Conservation (phyloP, 2,329 filamentous ascomycete species). For the Sphaerulina populicola region DNA sequence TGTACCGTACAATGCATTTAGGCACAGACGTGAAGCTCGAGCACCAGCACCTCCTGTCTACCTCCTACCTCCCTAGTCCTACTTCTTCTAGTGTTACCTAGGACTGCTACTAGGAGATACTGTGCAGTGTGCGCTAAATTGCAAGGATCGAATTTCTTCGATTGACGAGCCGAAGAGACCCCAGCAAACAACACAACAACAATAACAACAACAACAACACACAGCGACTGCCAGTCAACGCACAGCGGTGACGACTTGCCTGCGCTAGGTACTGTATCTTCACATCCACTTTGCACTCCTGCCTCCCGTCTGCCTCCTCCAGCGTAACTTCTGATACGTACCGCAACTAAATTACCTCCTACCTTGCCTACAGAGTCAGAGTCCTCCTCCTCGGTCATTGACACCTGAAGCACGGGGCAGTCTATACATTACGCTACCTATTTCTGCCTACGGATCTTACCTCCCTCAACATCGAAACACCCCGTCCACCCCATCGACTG, state of each 20-base stretch:
- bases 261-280: too few species aligned
- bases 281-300: too few species aligned
- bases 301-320: neutral
- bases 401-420: neutral
- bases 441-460: neutral
- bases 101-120: too few species aligned
- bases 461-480: too few species aligned
- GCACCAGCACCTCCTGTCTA: neutral
- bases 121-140: neutral
- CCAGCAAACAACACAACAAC: slow-evolving; percentile 11
- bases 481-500: neutral
- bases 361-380: neutral
- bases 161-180: neutral
- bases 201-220: slow-evolving; percentile 6
- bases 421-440: neutral
- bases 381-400: neutral
- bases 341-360: slow-evolving; percentile 4
- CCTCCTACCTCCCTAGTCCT: too few species aligned
- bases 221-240: neutral
- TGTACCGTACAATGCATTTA: neutral
- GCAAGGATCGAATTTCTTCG: neutral
- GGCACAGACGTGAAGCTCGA: slow-evolving; percentile 4
- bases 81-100: too few species aligned
- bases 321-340: neutral
- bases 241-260: neutral